phyloP scores from a whole-genome alignment of 305 asterid species.

The Fraxinus dipetala region DNA sequence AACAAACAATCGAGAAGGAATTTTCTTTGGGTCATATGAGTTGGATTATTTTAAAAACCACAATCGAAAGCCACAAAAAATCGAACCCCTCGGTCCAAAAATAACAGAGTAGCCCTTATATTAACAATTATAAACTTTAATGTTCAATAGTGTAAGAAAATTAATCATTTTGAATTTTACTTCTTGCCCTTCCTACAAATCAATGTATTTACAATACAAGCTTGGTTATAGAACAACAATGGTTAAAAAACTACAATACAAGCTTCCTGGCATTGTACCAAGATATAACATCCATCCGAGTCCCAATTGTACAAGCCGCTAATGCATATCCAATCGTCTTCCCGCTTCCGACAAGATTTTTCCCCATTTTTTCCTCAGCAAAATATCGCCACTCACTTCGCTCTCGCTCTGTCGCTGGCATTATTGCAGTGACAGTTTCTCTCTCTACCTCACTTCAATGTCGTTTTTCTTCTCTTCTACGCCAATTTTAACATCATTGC shows the following conservation, averaged over 20 bases:
- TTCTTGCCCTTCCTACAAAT: background rate
- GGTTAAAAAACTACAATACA: background rate
- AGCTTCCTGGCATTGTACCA: background rate
- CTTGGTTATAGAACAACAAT: background rate
- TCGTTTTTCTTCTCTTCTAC: conserved; percentile 49
- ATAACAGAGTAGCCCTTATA: no score
- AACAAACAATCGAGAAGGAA: no score
- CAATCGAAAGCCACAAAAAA: no score
- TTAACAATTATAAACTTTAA: background rate
- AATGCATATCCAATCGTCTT: background rate
- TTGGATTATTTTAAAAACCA: no score
- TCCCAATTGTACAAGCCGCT: background rate
- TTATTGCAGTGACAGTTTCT: conserved; percentile 1
- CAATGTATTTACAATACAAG: background rate
- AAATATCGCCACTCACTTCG: background rate
- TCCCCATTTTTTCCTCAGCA: background rate
- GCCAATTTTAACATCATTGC: conserved; percentile 19
- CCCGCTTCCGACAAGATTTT: background rate
- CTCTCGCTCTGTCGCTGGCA: background rate
- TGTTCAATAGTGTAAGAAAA: background rate
- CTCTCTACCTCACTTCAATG: conserved; percentile 30
- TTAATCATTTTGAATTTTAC: background rate
- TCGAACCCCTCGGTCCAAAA: background rate
- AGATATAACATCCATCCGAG: background rate
- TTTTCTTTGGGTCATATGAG: no score